A percentile compares a stretch with the other conserved stretches of the same genome.
phyloP scores from a whole-genome alignment of 805 yeast species.

The Wickerhamia fluorescens region DNA sequence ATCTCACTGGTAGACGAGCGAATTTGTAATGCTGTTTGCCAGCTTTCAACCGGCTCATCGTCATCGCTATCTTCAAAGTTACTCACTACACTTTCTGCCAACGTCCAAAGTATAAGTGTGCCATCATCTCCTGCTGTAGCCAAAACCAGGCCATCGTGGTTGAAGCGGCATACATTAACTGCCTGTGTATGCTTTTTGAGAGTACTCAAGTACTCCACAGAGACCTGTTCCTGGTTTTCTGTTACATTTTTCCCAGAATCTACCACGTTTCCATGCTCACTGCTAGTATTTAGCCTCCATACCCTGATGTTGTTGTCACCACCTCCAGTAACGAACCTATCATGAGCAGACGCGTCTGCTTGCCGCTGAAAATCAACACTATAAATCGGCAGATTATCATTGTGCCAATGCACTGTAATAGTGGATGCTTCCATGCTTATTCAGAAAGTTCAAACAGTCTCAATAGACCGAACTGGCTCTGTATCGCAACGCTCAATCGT shows the following conservation, averaged over 20 bases:
- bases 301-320: constrained; percentile 87
- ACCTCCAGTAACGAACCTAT: constrained; percentile 80
- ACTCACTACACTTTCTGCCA: constrained; percentile 43
- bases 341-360: background rate
- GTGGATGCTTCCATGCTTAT: constrained; percentile 40
- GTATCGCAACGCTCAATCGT: too few relatives aligned
- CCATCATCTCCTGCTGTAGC: constrained; percentile 98
- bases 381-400: constrained; percentile 69
- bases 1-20: constrained; percentile 67
- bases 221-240: constrained; percentile 2
- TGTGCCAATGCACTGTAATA: constrained; percentile 65
- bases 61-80: constrained; percentile 51
- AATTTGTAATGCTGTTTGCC: constrained; percentile 59
- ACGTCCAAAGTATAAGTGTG: constrained; percentile 71
- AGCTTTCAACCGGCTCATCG: constrained; percentile 60
- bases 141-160: constrained; percentile 56
- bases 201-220: constrained; percentile 73
- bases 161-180: constrained; percentile 83
- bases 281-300: constrained; percentile 25
- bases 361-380: constrained; percentile 56
- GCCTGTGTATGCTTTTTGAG: constrained; percentile 88
- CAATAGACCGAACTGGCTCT: too few relatives aligned
- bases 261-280: too few relatives aligned
- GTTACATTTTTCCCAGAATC: background rate
- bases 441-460: too few relatives aligned